Base-by-base conservation (phyloP, 805 yeast species). In the Pichia kluyveri region DNA sequence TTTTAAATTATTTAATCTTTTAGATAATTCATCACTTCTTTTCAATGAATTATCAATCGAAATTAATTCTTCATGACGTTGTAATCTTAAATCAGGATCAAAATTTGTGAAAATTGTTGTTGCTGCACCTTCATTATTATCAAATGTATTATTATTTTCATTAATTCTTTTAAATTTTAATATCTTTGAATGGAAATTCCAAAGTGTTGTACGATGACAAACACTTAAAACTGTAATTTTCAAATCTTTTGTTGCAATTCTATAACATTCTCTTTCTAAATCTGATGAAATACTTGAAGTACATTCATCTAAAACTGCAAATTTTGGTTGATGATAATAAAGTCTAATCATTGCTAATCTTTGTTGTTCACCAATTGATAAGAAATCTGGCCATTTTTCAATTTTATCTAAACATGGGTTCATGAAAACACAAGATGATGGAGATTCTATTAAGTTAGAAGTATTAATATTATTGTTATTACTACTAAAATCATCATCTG, bases 301-400 rank as follows among this genome's bases (percentile, higher is more conserved):
- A 65, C 96, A 90, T 69, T 90, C 98, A 67, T 90, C 98, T 54
- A 90, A 70, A 27, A 90, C 96, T 0, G 98, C 98, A 72, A 89
- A 90, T 63, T 80, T 84, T 2, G 98, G 98, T 58, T 76, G 75
- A 65, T 90, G 96, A 61, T 89, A 90, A 61, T 86, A 90, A 65
- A 90, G 72, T 58, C 97, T 76, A 3, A 95, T 96, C 85, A 91
- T 83, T 14, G 96, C 96, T 54, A 90, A 72, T 56, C 96, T 72
- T 63, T 90, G 97, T 64, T 90, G 96, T 26, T 90, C 95, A 28
- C 98, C 97, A 54, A 83, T 81, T 2, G 95, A 83, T 52, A 90
- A 70, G 55, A 89, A 86, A 55, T 88, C 96, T 10, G 85, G 76
- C 97, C 98, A 90, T 63, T 85, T 86, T 55, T 86, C 75, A 18